Evolutionary conservation across 2,329 filamentous ascomycete species (phyloP).

Genomic region (Phialophora tarda): DNA sequence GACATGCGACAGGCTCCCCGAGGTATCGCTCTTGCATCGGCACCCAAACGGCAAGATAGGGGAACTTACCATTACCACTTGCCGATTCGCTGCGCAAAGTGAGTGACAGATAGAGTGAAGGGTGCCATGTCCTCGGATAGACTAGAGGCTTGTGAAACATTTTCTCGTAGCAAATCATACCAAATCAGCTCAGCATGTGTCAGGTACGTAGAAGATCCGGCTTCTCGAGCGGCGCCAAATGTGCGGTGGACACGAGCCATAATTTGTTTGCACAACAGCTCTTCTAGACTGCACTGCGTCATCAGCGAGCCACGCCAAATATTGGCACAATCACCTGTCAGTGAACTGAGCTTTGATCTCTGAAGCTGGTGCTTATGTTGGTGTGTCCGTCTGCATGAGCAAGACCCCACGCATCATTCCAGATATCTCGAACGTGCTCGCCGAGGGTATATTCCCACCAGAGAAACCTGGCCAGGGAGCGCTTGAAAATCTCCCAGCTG

Average conservation of each 20-base stretch:
- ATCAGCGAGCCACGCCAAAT: not conserved
- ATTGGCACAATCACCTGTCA: not conserved
- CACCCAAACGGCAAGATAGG: not conserved
- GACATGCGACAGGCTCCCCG: not conserved
- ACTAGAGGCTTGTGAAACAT: not conserved
- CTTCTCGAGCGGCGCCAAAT: not conserved
- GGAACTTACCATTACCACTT: not conserved
- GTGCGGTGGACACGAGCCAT: not conserved
- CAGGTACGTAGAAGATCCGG: not conserved
- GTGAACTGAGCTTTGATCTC: not conserved
- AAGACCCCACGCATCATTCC: not conserved
- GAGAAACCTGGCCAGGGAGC: not conserved
- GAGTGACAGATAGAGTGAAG: not conserved
- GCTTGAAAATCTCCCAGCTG: not conserved
- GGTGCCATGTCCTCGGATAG: not conserved
- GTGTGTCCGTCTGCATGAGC: not conserved
- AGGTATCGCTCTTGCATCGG: not conserved
- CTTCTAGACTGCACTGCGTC: not conserved
- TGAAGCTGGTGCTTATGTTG: not conserved
- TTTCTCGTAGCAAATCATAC: not conserved
- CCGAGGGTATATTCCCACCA: conserved; percentile 8
- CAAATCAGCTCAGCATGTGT: not conserved
- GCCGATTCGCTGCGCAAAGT: not conserved
- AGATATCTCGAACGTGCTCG: conserved; percentile 1
- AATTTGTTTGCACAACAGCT: not conserved